Conservation (phyloP, 306 rosid species). For the Trifolium dubium region DNA sequence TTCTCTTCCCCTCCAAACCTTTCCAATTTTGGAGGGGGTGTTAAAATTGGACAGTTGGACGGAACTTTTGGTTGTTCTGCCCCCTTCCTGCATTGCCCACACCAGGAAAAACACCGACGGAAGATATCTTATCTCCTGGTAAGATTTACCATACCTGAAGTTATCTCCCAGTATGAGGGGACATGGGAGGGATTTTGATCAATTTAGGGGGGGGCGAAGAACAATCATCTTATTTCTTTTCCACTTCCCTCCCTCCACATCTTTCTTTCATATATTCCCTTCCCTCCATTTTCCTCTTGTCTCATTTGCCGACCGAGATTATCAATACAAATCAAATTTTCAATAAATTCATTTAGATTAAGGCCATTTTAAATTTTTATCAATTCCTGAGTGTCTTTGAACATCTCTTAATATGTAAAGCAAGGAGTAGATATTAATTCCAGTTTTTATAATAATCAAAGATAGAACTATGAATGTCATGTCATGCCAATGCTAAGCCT, state of each 20-base stretch:
- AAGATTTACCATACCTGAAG: no score
- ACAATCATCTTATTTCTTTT: background rate
- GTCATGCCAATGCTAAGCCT: slow-evolving; percentile 27
- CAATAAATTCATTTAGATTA: background rate
- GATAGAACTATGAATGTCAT: slow-evolving; percentile 28
- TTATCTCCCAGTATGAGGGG: no score
- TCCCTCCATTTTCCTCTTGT: background rate
- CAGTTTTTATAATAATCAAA: slow-evolving; percentile 19
- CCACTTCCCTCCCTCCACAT: background rate
- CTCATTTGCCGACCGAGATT: background rate
- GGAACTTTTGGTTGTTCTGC: background rate
- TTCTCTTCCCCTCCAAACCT: background rate
- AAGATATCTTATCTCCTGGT: no score
- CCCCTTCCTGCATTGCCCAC: no score
- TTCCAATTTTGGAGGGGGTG: background rate
- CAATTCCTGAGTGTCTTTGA: background rate
- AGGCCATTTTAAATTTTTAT: background rate
- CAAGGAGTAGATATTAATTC: slow-evolving; percentile 7
- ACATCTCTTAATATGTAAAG: background rate
- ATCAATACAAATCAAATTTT: background rate
- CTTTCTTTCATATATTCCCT: background rate
- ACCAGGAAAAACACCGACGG: no score
- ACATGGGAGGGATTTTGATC: no score
- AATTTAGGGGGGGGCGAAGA: no score
- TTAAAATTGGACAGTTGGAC: background rate